These are phyloP conservation scores for Debaryomyces sp. DNA, from an alignment of 1,139 yeast genomes.

Conservation along the genomic window DNA sequence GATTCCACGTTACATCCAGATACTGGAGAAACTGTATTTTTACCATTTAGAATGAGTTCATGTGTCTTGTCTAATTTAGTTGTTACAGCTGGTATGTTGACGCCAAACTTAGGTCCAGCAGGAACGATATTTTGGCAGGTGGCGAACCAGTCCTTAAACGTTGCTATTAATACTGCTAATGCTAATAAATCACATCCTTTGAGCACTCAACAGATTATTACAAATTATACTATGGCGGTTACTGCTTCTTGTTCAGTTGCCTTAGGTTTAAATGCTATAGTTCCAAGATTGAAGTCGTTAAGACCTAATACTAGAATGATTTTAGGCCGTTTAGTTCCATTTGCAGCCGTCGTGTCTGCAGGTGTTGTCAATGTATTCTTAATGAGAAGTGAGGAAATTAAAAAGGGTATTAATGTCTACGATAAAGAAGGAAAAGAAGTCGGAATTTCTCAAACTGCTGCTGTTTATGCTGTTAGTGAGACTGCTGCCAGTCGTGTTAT, in stretches of 20 bases:
- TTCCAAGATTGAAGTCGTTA: conserved; percentile 73
- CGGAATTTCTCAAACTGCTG: conserved; percentile 86
- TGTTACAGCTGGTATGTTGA: conserved; percentile 96
- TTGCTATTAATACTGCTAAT: conserved; percentile 94
- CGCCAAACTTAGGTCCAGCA: conserved; percentile 85
- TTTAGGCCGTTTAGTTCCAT: conserved; percentile 87
- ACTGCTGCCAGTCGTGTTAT: conserved; percentile 94
- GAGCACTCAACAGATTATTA: conserved; percentile 71
- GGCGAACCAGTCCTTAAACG: conserved; percentile 94
- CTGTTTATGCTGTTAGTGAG: conserved; percentile 90
- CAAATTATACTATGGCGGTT: conserved; percentile 86
- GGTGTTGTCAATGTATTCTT: conserved; percentile 92
- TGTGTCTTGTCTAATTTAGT: conserved; percentile 91
- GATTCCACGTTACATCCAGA: conserved; percentile 95
- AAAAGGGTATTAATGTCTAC: conserved; percentile 77
- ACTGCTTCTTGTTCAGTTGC: conserved; percentile 96
- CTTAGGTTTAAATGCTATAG: conserved; percentile 83
- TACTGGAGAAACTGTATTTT: conserved; percentile 86
- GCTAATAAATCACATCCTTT: conserved; percentile 94
- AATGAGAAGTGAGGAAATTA: conserved; percentile 94
- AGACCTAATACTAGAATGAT: conserved; percentile 70
- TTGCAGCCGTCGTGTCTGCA: conserved; percentile 97
- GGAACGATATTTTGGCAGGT: conserved; percentile 98
- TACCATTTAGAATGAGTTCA: conserved; percentile 96
- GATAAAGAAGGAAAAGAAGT: conserved; percentile 66